Percentiles rank a stretch among this genome's conserved stretches.
phyloP scores from a whole-genome alignment of 2,329 filamentous ascomycete species.

The Ascochyta pisi region DNA sequence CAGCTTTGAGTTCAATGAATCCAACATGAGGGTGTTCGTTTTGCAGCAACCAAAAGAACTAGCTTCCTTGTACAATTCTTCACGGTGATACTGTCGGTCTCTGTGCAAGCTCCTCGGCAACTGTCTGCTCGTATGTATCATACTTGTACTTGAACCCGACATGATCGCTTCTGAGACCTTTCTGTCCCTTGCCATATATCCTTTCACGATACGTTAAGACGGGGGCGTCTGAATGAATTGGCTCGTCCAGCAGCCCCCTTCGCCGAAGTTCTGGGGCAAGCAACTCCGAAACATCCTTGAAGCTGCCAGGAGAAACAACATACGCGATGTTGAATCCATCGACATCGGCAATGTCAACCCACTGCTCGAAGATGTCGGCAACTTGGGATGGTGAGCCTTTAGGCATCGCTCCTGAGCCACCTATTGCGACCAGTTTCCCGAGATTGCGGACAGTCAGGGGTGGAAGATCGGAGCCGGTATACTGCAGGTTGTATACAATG shows the following conservation, averaged over 20 bases:
- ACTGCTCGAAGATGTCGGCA: conserved; percentile 70
- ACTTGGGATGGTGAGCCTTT: conserved; percentile 69
- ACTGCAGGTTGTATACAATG: conserved; percentile 23
- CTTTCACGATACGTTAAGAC: conserved; percentile 24
- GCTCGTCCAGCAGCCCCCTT: conserved; percentile 18
- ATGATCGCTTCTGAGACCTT: conserved; percentile 20
- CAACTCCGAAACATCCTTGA: conserved; percentile 21
- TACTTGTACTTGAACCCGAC: conserved; percentile 24
- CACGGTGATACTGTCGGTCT: too few species aligned
- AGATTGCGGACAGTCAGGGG: conserved; percentile 23
- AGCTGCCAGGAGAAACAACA: conserved; percentile 24
- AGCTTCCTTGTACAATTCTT: too few species aligned
- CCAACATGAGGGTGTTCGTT: too few species aligned
- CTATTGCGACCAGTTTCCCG: conserved; percentile 60
- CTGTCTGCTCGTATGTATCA: conserved; percentile 20
- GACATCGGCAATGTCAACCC: conserved; percentile 70
- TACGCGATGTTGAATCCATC: conserved; percentile 73
- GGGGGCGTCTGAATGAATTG: conserved; percentile 7
- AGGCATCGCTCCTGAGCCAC: conserved; percentile 67
- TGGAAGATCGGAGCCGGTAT: conserved; percentile 18
- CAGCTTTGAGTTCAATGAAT: too few species aligned
- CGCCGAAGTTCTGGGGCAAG: conserved; percentile 23
- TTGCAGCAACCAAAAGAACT: too few species aligned
- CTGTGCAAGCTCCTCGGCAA: conserved; percentile 5
- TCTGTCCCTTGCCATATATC: conserved; percentile 22